Base-by-base conservation (phyloP, 140 eudicot species). In the Stevia rebaudiana region DNA sequence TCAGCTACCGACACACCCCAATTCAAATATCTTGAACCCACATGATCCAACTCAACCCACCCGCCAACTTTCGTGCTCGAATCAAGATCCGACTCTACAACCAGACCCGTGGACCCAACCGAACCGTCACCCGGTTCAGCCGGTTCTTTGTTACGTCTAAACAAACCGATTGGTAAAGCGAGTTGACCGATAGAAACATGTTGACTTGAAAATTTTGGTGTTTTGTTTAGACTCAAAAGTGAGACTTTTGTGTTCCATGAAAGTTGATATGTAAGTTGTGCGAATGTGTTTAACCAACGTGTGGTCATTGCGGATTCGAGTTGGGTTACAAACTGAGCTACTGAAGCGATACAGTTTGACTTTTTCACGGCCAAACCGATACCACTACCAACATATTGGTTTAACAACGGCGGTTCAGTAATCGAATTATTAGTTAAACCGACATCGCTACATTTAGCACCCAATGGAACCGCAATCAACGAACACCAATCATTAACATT, bases 361-460 rank as follows among this genome's bases (percentile, higher is more conserved):
- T 81, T 83, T 63, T 61, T 88, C 36, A 81, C 79, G 37, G 61
- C 75, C 60, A 88, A 23, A 40, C 86, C 85, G 49, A 92, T 55
- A 46, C 85, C 92, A 52, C 98, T 72, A 52, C 96, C 96, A 21
- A 60, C 71, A 23, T 70, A 52, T 63, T 81, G 81, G 49, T 83
- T 78, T 71, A 92, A 69, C 3, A 92, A 55, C 11, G 95, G 87
- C 30, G 98, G 98, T 17, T 83, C 89, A 56, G 50, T 72, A 49
- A 71, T 77, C 49, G 87, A 84, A 78, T 59, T 65, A 57, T 70
- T 50, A 4, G 83, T 78, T 37, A 80, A 68, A 9, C 78, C 82
- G 63, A 92, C 76, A 71, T 92, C 96, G 37, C 80, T 81, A 65
- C 95, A 85, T 73, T 65, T 84, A 75, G 79, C 96, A 42, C 98